A percentile compares a stretch with the other conserved stretches of the same genome.
These are phyloP conservation scores for Trichosporon faecale DNA, from an alignment of 1,284 basidiomycete species.

Conservation along the genomic window DNA sequence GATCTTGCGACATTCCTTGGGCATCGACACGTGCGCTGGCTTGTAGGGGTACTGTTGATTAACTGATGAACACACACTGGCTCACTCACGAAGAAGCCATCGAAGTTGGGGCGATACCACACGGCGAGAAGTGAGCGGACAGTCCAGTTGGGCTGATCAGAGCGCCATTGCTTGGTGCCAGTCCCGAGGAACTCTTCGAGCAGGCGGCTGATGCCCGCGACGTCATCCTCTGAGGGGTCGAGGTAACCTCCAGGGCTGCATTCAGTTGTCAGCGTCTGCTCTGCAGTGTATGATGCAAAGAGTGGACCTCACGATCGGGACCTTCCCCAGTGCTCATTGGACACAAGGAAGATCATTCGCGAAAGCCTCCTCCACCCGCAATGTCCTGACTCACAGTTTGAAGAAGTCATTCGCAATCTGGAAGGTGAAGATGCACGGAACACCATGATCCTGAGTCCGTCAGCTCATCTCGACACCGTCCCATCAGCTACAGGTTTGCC, in stretches of 20 bases:
- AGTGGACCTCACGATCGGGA: background rate
- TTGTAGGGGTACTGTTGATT: conserved; percentile 82
- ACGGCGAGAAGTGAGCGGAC: conserved; percentile 90
- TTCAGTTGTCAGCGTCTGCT: background rate
- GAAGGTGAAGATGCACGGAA: conserved; percentile 93
- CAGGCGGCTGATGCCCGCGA: conserved; percentile 79
- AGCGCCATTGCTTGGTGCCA: conserved; percentile 58
- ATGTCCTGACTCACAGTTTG: conserved; percentile 73
- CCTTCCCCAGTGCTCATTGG: background rate
- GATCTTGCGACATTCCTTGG: conserved; percentile 96
- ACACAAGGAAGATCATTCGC: background rate
- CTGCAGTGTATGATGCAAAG: background rate
- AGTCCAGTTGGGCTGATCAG: conserved; percentile 62
- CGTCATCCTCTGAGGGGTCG: conserved; percentile 89
- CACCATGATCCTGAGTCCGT: conserved; percentile 65
- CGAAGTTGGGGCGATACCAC: conserved; percentile 97
- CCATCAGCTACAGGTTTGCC: background rate
- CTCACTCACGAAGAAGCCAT: conserved; percentile 87
- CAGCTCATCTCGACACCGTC: background rate
- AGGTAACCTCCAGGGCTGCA: conserved; percentile 95
- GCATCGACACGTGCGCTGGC: conserved; percentile 93
- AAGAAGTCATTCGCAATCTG: conserved; percentile 99
- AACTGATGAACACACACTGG: background rate
- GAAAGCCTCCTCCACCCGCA: background rate
- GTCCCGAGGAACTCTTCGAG: conserved; percentile 80